Base-by-base conservation (phyloP, 148 eudicot species). In the Rhododendron henanense region DNA sequence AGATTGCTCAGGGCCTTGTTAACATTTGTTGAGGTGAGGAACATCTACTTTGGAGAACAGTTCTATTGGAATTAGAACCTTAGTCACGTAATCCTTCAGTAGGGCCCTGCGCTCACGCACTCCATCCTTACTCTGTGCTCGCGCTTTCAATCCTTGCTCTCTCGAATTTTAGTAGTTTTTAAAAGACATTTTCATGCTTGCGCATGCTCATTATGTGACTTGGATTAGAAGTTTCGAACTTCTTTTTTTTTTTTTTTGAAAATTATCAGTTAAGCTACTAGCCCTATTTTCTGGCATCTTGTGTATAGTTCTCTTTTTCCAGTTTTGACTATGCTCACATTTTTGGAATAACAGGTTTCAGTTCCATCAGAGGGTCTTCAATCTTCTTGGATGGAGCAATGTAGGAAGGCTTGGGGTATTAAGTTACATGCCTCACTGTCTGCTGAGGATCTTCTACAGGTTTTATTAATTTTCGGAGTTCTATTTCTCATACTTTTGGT, bases 1-100 rank as follows among this genome's bases (percentile, higher is more conserved):
- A 88, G 91, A 87, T 88, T 91, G 89, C 87, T 92, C 82, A 88
- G 83, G 85, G 89, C 92, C 76, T 82, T 92, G 69, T 47, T 92
- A 82, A 81, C 78, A 85, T 73, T 84, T 25, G 83, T 91, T 83
- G 94, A 92, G 94, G 94, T 92, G 78, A 73, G 47, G 47, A 84
- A 67, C 19, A 16, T 28, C 16, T 76, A n/a, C 28, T 57, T 73
- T 21, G 4, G 4, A 74, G 5, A 10, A 18, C 9, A 3, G 11
- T 84, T 50, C 10, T 50, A 2, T 21, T 53, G 77, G 69, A n/a
- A 28, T 28, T 71, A 73, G 45, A 45, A 83, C 21, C 76, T 21
- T 57, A 57, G 23, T 57, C 21, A 16, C 23, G 3, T 18, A 57
- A 57, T 57, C 63, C 63, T 57, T 57, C 63, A 57, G 6, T 18